Conservation (phyloP, 1,284 basidiomycete genomes). For the Inonotus hispidus region DNA sequence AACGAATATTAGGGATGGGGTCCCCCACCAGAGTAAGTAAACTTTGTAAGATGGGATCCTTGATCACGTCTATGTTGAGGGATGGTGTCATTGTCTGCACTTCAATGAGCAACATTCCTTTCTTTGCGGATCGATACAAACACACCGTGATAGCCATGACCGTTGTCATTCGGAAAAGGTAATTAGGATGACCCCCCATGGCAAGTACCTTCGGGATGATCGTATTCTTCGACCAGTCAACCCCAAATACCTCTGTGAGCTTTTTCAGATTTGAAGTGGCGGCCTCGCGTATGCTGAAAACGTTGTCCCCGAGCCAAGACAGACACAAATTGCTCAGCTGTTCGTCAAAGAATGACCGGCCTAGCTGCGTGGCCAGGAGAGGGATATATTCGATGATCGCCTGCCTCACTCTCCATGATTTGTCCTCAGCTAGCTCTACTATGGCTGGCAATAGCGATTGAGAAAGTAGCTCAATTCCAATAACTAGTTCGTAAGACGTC, state of each 20-base stretch:
- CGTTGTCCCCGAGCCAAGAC: slow-evolving; percentile 98
- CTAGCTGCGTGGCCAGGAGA: slow-evolving; percentile 93
- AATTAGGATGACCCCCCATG: slow-evolving; percentile 97
- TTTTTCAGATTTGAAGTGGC: slow-evolving; percentile 97
- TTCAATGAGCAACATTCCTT: slow-evolving; percentile 13
- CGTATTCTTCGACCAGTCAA: slow-evolving; percentile 92
- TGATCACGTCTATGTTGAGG: slow-evolving; percentile 83
- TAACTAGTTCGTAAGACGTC: slow-evolving; percentile 51
- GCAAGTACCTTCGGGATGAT: slow-evolving; percentile 98
- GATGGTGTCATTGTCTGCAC: slow-evolving; percentile 89
- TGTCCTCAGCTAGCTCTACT: slow-evolving; percentile 97
- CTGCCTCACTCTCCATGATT: slow-evolving; percentile 99
- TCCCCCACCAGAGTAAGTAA: slow-evolving; percentile 84
- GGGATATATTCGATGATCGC: slow-evolving; percentile 99
- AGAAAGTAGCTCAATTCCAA: slow-evolving; percentile 94
- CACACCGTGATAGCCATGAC: slow-evolving; percentile 96
- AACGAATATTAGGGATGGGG: slow-evolving; percentile 98
- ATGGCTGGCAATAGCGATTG: slow-evolving; percentile 97
- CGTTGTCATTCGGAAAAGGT: slow-evolving; percentile 98
- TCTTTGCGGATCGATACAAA: slow-evolving; percentile 19
- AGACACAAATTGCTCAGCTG: slow-evolving; percentile 96
- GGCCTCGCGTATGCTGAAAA: slow-evolving; percentile 97
- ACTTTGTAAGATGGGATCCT: slow-evolving; percentile 81
- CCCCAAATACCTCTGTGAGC: slow-evolving; percentile 97
- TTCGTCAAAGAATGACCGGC: slow-evolving; percentile 97